Evolutionary conservation across 1,139 yeast species (phyloP), one percentile per base, ranked within the genome.

Genomic region (Blastobotrys malaysiensis): DNA sequence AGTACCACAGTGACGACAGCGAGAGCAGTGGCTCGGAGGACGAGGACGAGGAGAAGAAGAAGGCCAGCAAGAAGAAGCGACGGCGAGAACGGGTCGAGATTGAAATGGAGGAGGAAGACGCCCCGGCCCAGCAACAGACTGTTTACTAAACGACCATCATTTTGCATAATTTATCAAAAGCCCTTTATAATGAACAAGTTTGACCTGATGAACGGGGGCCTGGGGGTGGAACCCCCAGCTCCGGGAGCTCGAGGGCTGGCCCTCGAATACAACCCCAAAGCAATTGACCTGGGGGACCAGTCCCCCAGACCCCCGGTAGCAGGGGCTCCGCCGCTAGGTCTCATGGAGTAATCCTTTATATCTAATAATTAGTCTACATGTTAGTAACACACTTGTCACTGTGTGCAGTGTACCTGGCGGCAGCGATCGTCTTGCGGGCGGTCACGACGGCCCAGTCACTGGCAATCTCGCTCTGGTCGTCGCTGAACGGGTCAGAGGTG

Each of bases 51-150:
- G 46, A 77, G 65, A 73, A 73, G 57, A 65, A 70, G 55, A 50
- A 52, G 50, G 52, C 54, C 36, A 55, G 60, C 55, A 52, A 57
- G 45, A 46, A 45, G 50, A 54, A 53, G 52, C 52, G 57, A 51
- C 48, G 52, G 31, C 43, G 52, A 21, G 48, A 52, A 44, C 81
- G 86, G 71, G 83, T 88, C 49, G 96, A 88, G 70, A 84, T 86
- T 53, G 93, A 86, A 69, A 86, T 88, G 68, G 96, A 88, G 72
- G 84, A 86, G 64, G 95, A 86, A 69, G 77, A 75, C 56, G 31
- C 46, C 48, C 49, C 43, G 36, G 50, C 48, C 43, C 49, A 49
- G 27, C 52, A 58, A 45, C 27, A 49, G 49, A 48, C 47, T 13
- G 16, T 39, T 31, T 51, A 47, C 46, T 43, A 22, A 13, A 18